Conservation (phyloP, 2,329 filamentous ascomycete species). For the Xylaria sp. region DNA sequence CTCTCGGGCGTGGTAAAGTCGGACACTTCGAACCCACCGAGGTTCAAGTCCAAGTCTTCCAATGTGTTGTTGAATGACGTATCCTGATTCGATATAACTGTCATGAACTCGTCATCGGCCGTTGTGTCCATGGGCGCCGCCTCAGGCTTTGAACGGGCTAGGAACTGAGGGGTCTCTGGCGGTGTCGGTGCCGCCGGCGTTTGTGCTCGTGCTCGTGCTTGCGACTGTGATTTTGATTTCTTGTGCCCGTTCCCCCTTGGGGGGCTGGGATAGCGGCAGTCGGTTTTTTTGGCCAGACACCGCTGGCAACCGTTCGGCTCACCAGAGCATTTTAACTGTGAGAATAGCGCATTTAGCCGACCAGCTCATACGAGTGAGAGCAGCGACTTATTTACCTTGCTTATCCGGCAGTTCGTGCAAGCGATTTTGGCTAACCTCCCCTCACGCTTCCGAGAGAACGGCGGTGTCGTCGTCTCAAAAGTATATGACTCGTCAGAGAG, state of each 20-base stretch:
- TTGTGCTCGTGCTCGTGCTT: slow-evolving; percentile 6
- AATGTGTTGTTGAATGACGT: slow-evolving; percentile 27
- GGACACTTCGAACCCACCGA: slow-evolving; percentile 30
- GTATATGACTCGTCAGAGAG: slow-evolving; percentile 36
- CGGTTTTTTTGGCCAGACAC: slow-evolving; percentile 33
- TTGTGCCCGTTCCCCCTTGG: slow-evolving; percentile 33
- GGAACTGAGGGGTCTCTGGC: slow-evolving; percentile 33
- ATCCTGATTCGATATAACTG: slow-evolving; percentile 29
- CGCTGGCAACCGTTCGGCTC: slow-evolving; percentile 34
- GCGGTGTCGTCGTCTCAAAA: slow-evolving; percentile 36
- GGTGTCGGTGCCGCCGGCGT: slow-evolving; percentile 29
- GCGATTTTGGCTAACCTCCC: slow-evolving; percentile 36
- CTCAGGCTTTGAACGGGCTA: slow-evolving; percentile 18
- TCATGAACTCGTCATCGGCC: slow-evolving; percentile 29
- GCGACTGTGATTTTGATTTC: slow-evolving; percentile 25
- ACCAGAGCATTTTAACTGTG: slow-evolving; percentile 37
- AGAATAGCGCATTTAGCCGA: slow-evolving; percentile 14
- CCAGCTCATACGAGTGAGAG: background rate
- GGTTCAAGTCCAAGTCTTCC: slow-evolving; percentile 32
- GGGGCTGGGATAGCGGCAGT: slow-evolving; percentile 35
- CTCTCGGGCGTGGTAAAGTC: slow-evolving; percentile 32
- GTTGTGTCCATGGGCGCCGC: slow-evolving; percentile 17
- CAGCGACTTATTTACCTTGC: slow-evolving; percentile 32
- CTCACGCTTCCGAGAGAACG: slow-evolving; percentile 36
- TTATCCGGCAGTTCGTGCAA: slow-evolving; percentile 37